Evolutionary conservation across 805 yeast genomes (phyloP), one percentile per base, ranked within the genome.

Genomic region (Torulaspora maleeae): DNA sequence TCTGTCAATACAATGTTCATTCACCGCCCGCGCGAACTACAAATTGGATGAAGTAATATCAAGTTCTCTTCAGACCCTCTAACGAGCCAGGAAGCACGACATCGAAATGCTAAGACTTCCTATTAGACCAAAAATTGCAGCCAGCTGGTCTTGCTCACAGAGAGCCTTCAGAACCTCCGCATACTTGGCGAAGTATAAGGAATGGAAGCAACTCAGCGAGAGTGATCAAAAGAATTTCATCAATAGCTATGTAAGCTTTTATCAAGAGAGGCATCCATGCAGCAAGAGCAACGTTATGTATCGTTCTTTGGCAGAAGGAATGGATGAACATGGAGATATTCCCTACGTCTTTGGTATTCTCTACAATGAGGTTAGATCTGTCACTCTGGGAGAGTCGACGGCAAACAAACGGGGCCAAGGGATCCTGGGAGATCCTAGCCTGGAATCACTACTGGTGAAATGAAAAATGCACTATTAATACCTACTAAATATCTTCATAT

Each of bases 301-400:
- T 47, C 59, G 58, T 24, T 64, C 64, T n/a, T 38, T 67, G 24
- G 61, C 68, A 0, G 50, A 53, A 10, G 71, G 67, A 1, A 67
- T 67, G 71, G 69, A 67, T 7, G 71, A 65, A 36, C 53, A 56
- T 38, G 64, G 55, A 41, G 71, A 67, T 40, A 60, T 68, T 17
- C 71, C 71, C 15, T 58, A 67, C 24, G 61, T 67, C n/a, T 67
- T 66, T 47, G 71, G 71, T 2, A 48, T 67, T n/a, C 39, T 67
- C n/a, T 67, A 67, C 54, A 66, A 63, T 39, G 71, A 67, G 37
- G 52, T 67, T 11, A 45, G 55, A 44, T 51, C 58, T 30, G 54
- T 56, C 13, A 47, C 58, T 5, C 38, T 33, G 19, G 55, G 53
- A 3, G 55, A 53, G 20, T 52, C 60, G 9, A 39, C 37, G 3